Evolutionary conservation across 352 stramenopile genomes (phyloP).

Genomic region (Pythium diclinum): DNA sequence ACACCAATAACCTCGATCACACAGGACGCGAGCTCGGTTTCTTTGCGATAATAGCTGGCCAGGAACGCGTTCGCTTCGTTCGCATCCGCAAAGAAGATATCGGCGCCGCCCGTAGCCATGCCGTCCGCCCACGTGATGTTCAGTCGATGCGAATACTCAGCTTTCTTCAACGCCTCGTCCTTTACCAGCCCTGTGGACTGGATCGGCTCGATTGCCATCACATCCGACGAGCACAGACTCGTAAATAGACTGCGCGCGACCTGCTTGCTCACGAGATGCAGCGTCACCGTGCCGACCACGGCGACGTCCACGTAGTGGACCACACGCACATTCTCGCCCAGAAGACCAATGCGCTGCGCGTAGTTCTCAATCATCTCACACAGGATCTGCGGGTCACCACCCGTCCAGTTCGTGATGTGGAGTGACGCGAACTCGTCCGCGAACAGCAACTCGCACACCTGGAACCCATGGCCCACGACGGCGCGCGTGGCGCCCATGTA

Average conservation of each 20-base stretch:
- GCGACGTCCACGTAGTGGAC: neutral
- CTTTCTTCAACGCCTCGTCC: neutral
- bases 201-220: conserved; percentile 1
- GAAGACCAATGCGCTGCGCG: neutral
- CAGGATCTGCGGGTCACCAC: neutral
- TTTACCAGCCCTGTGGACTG: neutral
- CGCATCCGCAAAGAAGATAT: conserved; percentile 15
- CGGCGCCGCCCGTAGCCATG: conserved; percentile 9
- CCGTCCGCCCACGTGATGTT: conserved; percentile 25
- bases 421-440: conserved; percentile 4
- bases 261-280: conserved; percentile 3
- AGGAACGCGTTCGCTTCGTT: conserved; percentile 11
- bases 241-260: conserved; percentile 1
- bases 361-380: conserved; percentile 3
- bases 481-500: conserved; percentile 2
- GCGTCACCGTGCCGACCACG: neutral
- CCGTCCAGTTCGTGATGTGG: conserved; percentile 1
- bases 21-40: conserved; percentile 7
- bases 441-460: conserved; percentile 3
- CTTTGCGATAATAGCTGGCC: neutral
- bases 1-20: neutral
- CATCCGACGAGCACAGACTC: neutral
- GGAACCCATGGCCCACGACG: neutral
- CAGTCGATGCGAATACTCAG: conserved; percentile 12
- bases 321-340: neutral